Percentiles rank a stretch among this genome's conserved stretches.
Conservation (phyloP, 495 filamentous ascomycete genomes). For the Talaromyces wortmannii region DNA sequence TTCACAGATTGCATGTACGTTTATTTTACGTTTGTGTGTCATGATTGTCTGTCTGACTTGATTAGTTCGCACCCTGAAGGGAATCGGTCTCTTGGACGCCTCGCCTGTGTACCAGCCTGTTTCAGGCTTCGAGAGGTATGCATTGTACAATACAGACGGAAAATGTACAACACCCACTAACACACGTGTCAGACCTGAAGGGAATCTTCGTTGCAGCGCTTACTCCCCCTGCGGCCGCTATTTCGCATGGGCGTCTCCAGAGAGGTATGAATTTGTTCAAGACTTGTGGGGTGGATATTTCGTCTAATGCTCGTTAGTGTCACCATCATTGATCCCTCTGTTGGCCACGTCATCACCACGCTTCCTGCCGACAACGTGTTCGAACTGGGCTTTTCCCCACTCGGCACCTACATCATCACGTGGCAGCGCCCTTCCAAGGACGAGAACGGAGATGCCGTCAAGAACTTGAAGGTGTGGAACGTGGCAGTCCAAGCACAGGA, state of each 20-base stretch:
- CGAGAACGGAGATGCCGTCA: constrained; percentile 81
- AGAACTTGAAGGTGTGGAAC: constrained; percentile 96
- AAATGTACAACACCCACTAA: no score
- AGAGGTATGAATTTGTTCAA: constrained; percentile 45
- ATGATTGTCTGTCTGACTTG: constrained; percentile 10
- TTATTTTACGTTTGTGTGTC: background rate
- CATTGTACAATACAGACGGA: background rate
- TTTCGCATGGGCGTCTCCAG: constrained; percentile 89
- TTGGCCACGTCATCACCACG: constrained; percentile 67
- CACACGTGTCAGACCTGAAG: constrained; percentile 60
- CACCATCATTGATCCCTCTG: constrained; percentile 72
- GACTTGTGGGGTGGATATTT: background rate
- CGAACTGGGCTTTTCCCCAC: constrained; percentile 89
- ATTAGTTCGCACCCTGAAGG: constrained; percentile 85
- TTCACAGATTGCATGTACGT: constrained; percentile 82
- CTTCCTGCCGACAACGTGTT: constrained; percentile 77
- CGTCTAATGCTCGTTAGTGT: constrained; percentile 45
- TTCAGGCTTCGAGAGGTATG: constrained; percentile 69
- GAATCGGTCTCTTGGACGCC: constrained; percentile 87
- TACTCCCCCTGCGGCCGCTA: constrained; percentile 95
- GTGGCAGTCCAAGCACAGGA: constrained; percentile 52
- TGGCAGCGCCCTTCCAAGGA: constrained; percentile 94
- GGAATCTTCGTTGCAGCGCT: constrained; percentile 85
- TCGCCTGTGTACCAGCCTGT: constrained; percentile 80
- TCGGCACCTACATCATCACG: constrained; percentile 87